Evolutionary conservation across 139 green algal species (phyloP).

Genomic region (Chlamydomonas eustigma): DNA sequence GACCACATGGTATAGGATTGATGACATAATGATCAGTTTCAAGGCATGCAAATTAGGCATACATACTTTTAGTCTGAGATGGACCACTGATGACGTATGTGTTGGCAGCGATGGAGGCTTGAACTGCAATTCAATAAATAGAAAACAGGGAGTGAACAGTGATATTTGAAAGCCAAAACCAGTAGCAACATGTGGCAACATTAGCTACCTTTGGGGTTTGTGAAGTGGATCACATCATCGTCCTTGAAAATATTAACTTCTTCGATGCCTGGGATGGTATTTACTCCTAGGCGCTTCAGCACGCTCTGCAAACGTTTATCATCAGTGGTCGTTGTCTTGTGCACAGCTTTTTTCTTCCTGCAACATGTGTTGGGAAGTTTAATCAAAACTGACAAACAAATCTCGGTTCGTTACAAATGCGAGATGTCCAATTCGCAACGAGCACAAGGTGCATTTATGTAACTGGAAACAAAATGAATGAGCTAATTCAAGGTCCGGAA

Average conservation of each 20-base stretch:
- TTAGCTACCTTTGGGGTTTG: conserved; percentile 86
- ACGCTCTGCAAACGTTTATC: conserved; percentile 97
- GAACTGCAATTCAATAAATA: no score
- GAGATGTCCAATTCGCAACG: no score
- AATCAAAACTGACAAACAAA: no score
- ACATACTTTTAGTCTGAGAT: conserved; percentile 58
- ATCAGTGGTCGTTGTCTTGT: conserved; percentile 94
- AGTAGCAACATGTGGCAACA: conserved; percentile 2
- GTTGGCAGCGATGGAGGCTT: conserved; percentile 98
- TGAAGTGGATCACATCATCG: conserved; percentile 90
- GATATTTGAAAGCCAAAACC: neutral
- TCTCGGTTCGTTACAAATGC: no score
- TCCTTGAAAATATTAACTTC: conserved; percentile 98
- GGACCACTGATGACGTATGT: conserved; percentile 96
- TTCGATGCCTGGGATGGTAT: conserved; percentile 98
- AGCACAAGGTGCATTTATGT: no score
- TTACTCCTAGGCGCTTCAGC: conserved; percentile 97
- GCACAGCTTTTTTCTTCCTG: conserved; percentile 98
- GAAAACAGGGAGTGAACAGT: neutral
- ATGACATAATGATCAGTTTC: no score
- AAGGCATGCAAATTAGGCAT: no score
- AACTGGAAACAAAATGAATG: neutral
- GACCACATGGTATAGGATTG: no score
- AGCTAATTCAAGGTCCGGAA: neutral
- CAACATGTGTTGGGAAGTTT: no score